Conservation (phyloP, 129 eudicot species). For the Escallonia herrerae region DNA sequence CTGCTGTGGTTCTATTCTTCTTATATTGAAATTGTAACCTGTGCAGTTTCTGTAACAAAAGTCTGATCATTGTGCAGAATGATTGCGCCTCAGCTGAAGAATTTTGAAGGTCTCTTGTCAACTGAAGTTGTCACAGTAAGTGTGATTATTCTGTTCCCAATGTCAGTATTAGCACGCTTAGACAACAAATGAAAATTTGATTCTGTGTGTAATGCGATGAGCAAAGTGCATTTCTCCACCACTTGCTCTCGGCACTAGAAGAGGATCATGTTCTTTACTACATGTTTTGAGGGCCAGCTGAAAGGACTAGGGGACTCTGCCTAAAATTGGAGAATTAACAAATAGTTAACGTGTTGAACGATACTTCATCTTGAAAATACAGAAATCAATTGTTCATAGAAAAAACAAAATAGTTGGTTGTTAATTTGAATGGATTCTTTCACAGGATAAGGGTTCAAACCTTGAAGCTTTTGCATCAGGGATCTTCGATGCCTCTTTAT, state of each 20-base stretch:
- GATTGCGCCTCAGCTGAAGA: conserved; percentile 77
- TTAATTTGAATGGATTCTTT: neutral
- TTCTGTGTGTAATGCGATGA: neutral
- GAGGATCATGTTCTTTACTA: neutral
- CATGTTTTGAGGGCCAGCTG: no score
- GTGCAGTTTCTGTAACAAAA: neutral
- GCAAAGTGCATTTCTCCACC: neutral
- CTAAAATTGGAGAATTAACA: no score
- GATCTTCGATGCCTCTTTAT: conserved; percentile 54
- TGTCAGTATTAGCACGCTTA: neutral
- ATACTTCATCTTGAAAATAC: no score
- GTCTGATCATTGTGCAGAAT: conserved; percentile 38
- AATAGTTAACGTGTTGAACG: no score
- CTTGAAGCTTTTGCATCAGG: conserved; percentile 56
- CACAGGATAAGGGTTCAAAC: conserved; percentile 72
- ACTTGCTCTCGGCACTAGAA: neutral
- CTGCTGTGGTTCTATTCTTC: neutral
- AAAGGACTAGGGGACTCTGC: no score
- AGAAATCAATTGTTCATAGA: no score
- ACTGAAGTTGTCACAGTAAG: conserved; percentile 55
- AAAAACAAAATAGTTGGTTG: no score
- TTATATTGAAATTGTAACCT: neutral
- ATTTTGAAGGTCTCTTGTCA: conserved; percentile 73
- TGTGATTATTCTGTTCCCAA: conserved; percentile 13
- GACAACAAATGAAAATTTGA: neutral